Conservation (phyloP, 202 grass and related monocot species). For the Setaria viridis region DNA sequence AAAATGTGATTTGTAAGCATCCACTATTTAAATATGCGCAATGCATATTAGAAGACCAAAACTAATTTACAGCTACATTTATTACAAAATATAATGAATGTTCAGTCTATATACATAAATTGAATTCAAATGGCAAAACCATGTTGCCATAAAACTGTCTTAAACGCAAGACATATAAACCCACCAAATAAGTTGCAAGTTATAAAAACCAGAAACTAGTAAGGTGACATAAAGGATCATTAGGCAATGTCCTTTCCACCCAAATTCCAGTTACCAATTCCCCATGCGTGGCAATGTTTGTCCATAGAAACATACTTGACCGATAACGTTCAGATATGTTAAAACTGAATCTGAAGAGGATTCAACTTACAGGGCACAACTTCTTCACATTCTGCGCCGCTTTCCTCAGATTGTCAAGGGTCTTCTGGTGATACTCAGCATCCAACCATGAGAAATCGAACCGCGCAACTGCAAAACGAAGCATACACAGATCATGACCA, state of each 20-base stretch:
- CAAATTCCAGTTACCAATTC: neutral
- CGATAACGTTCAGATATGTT: neutral
- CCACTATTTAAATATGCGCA: neutral
- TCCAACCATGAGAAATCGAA: constrained; percentile 95
- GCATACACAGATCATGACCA: neutral
- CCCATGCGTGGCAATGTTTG: neutral
- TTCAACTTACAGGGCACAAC: constrained; percentile 84
- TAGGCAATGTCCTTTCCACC: neutral
- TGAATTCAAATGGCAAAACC: constrained; percentile 9
- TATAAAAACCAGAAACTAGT: neutral
- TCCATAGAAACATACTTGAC: neutral
- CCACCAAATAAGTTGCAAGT: neutral
- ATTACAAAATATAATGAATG: neutral
- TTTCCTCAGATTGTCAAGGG: constrained; percentile 85
- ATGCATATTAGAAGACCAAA: neutral
- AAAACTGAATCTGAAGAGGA: neutral
- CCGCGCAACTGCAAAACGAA: constrained; percentile 75
- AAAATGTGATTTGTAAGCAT: constrained; percentile 7
- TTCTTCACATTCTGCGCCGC: constrained; percentile 84
- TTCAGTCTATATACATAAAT: neutral
- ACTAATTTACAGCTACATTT: neutral
- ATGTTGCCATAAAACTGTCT: constrained; percentile 1
- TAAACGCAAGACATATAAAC: constrained; percentile 5
- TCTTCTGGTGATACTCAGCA: constrained; percentile 87
- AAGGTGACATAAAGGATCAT: neutral